Evolutionary conservation across 2,329 filamentous ascomycete species (phyloP), one percentile per base, ranked within the genome.

Genomic region (Celoporthe dispersa): DNA sequence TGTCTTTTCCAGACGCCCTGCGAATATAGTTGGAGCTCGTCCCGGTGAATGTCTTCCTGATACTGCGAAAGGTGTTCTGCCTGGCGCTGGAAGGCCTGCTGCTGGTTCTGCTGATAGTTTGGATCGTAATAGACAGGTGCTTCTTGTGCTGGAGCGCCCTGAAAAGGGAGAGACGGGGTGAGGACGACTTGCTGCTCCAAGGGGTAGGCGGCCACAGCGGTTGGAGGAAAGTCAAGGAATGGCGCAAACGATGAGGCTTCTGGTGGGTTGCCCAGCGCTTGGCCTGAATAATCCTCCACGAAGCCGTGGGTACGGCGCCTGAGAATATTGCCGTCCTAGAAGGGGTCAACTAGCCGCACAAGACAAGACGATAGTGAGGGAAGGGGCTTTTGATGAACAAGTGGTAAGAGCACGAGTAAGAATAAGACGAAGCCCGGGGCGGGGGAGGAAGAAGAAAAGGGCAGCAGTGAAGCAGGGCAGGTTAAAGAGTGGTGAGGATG

Each of bases 221-320:
- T 66, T 75, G 75, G 71, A 69, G 74, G 68, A 65, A 73, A 74
- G 71, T 75, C 73, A 70, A 70, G 44, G 35, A 66, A 60, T 35
- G 33, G 44, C 28, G 51, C 25, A 14, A 68, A 70, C 6, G 69
- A n/a, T n/a, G 67, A 25, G 16, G 64, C 51, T 39, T 68, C 31
- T 14, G 76, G 74, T 69, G 75, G 72, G 76, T 75, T 76, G 74
- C 81, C 79, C 75, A 78, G 74, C 71, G 75, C 77, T 74, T 77
- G 75, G 77, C 79, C 80, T 73, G 74, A 74, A 78, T 78, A 75
- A 74, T 77, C 75, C 74, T 80, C 80, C 71, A 79, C 80, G 70
- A 78, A 77, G 76, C 77, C 78, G 75, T 81, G 80, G 73, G 79
- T 79, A 78, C 82, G 81, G 70, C 83, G 82, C 78, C 82, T 84